Base-by-base conservation (phyloP, 75 land plant genomes). In the Larix kaempferi region DNA sequence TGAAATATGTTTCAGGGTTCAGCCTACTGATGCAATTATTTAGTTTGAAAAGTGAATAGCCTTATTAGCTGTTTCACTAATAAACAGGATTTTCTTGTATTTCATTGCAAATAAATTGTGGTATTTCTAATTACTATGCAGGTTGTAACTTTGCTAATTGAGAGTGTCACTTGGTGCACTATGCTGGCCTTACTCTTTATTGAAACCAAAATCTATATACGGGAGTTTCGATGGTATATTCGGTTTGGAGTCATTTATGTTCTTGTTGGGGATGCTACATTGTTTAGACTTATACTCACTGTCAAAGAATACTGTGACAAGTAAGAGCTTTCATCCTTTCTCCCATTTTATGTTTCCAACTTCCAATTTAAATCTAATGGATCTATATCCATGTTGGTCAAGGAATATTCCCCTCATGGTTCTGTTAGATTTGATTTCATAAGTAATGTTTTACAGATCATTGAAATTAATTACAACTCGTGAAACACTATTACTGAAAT, bases 211-310 rank as follows among this genome's bases (percentile, higher is more conserved):
- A 77, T 88, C 33, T 97, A 97, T 76, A 83, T 95, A 29, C 62
- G 77, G 44, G 93, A 93, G 56, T 86, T 89, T 56, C 78, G 93
- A 14, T 94, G 98, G 98, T 89, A 89, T 85, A 83, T 92, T 57
- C 88, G 99, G 17, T 94, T 94, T 85, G 94, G 86, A 65, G 80
- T 97, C n/a, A 35, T 95, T 63, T 97, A 95, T 80, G 84, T 80
- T 54, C 74, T 97, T 62, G 88, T 95, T 11, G 99, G 92, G n/a
- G 89, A 95, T 73, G 80, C 87, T 71, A 86, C 88, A 15, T 74
- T 90, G 82, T 80, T 89, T 71, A 89, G 89, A 57, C 88, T 88
- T 61, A 58, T 90, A 54, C 78, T 93, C 64, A 79, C 84, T 33
- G 80, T 90, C 6, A 86, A 82, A 67, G 89, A 88, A 15, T 86